Conservation (phyloP, 169 alveolate species). For the Eimeria necatrix region DNA sequence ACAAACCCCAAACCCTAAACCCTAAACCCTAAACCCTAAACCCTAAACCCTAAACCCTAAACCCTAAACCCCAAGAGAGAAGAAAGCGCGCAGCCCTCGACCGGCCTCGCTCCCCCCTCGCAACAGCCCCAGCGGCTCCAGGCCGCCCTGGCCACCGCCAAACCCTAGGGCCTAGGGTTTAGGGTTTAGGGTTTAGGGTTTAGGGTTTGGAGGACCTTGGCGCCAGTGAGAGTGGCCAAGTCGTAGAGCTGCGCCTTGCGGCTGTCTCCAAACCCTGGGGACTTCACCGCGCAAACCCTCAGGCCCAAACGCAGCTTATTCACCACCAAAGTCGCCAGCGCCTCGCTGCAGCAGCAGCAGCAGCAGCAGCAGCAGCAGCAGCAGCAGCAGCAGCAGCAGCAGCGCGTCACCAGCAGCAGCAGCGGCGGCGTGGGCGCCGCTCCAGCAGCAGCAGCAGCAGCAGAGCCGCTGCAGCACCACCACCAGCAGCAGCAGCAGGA, state of each 20-base stretch:
- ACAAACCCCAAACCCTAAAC: no score
- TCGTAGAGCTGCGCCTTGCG: slow-evolving; percentile 97
- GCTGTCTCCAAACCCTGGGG: slow-evolving; percentile 97
- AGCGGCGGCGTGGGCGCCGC: not conserved
- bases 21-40: no score
- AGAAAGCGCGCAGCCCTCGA: no score
- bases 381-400: slow-evolving; percentile 17
- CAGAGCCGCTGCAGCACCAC: no score
- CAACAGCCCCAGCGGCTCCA: no score
- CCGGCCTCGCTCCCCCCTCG: no score
- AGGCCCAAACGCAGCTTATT: slow-evolving; percentile 98
- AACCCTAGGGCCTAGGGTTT: not conserved
- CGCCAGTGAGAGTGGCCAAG: slow-evolving; percentile 98
- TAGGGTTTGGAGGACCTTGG: no score
- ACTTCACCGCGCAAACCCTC: slow-evolving; percentile 96
- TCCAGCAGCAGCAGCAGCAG: no score
- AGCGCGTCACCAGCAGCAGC: not conserved
- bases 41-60: no score
- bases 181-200: slow-evolving; percentile 30
- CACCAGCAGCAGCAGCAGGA: no score
- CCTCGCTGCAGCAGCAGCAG: slow-evolving; percentile 92
- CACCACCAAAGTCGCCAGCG: slow-evolving; percentile 98
- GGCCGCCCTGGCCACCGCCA: no score
- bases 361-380: not conserved
- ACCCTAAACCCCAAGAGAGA: no score